Conservation (phyloP, 441 rosid genomes). For the Gossypium aridum region DNA sequence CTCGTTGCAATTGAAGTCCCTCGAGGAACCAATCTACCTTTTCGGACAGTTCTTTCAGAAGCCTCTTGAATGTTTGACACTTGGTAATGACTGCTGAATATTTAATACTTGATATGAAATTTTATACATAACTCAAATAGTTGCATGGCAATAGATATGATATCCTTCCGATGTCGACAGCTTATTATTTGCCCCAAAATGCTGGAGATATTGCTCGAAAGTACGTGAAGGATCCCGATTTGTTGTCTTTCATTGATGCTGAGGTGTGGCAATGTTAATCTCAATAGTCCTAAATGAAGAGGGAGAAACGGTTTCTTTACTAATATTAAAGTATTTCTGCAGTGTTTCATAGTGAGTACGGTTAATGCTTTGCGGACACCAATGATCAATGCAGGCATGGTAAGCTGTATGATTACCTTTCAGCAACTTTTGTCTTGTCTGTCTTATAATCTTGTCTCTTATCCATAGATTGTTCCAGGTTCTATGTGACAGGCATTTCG, state of each 20-base stretch:
- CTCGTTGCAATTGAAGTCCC: slow-evolving; percentile 83
- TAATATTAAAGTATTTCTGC: slow-evolving; percentile 22
- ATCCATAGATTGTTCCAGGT: slow-evolving; percentile 45
- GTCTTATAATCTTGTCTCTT: slow-evolving; percentile 11
- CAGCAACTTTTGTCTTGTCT: not conserved
- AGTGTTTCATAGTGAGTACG: slow-evolving; percentile 98
- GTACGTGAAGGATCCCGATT: slow-evolving; percentile 75
- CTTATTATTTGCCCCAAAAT: slow-evolving; percentile 83
- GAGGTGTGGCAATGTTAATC: slow-evolving; percentile 49
- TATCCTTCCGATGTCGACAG: slow-evolving; percentile 31
- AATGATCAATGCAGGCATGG: slow-evolving; percentile 97
- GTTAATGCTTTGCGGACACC: slow-evolving; percentile 85
- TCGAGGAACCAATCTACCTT: slow-evolving; percentile 92
- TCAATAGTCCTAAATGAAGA: not conserved
- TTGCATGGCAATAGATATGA: not conserved
- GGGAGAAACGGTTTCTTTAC: not conserved
- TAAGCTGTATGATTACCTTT: slow-evolving; percentile 25
- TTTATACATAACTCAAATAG: not conserved
- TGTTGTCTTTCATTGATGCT: slow-evolving; percentile 88
- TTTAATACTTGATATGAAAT: not conserved
- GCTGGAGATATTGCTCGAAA: slow-evolving; percentile 89
- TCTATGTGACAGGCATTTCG: slow-evolving; percentile 94
- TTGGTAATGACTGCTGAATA: slow-evolving; percentile 39
- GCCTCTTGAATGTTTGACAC: slow-evolving; percentile 85
- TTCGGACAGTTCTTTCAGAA: slow-evolving; percentile 92